Conservation (phyloP, 768 basidiomycete species). For the Hericium erinaceus region DNA sequence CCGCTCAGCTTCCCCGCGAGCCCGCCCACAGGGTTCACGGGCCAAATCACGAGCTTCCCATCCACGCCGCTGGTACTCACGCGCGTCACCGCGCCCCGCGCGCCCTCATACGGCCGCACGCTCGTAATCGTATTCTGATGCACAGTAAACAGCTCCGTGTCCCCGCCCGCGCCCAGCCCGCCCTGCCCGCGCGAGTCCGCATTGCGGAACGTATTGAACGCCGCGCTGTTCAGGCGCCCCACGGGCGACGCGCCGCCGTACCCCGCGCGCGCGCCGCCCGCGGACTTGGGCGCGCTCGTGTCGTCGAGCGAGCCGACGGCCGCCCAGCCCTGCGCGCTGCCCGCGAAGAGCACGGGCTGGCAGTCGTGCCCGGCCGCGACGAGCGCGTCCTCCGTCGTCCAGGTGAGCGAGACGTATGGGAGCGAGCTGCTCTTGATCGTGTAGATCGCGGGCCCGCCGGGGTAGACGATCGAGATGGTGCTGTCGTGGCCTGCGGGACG, state of each 20-base stretch:
- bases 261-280: constrained; percentile 37
- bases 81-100: constrained; percentile 48
- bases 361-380: constrained; percentile 97
- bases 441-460: constrained; percentile 62
- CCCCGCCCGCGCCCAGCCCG: constrained; percentile 25
- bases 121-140: constrained; percentile 99
- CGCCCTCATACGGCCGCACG: constrained; percentile 64
- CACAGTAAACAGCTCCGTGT: constrained; percentile 78
- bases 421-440: constrained; percentile 70
- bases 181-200: constrained; percentile 72
- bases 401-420: constrained; percentile 78
- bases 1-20: constrained; percentile 41
- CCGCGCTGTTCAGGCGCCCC: constrained; percentile 76
- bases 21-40: constrained; percentile 48
- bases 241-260: constrained; percentile 38
- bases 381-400: constrained; percentile 74
- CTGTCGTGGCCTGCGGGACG: constrained; percentile 78
- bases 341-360: constrained; percentile 83
- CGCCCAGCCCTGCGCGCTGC: constrained; percentile 71
- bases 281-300: constrained; percentile 36
- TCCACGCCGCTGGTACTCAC: constrained; percentile 93
- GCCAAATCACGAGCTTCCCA: constrained; percentile 89
- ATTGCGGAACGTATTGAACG: constrained; percentile 88
- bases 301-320: constrained; percentile 80
- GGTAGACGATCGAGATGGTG: constrained; percentile 87